Evolutionary conservation across 2,329 filamentous ascomycete genomes (phyloP).

Genomic region (Cladobotryum protrusum): DNA sequence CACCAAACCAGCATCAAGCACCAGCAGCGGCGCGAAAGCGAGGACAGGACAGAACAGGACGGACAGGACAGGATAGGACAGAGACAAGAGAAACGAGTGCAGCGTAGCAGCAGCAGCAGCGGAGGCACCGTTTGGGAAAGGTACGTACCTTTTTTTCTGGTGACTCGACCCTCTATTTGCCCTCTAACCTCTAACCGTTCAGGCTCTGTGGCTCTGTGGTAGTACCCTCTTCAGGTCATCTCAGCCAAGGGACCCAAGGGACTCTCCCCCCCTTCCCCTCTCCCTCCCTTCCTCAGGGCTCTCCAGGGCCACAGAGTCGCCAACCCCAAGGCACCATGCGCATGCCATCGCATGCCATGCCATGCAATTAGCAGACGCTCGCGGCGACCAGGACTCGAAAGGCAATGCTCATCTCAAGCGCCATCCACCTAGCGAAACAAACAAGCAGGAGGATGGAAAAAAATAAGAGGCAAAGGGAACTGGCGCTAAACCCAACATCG

Average conservation of each 20-base stretch:
- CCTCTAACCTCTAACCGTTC: no score
- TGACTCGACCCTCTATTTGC: no score
- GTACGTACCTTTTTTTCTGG: no score
- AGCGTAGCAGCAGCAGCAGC: slow-evolving; percentile 16
- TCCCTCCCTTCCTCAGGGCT: no score
- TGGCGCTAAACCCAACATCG: slow-evolving; percentile 31
- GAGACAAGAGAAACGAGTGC: slow-evolving; percentile 17
- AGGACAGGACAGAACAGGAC: neutral
- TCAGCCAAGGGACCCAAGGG: no score
- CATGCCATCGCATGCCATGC: no score
- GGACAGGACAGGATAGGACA: slow-evolving; percentile 10
- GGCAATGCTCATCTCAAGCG: slow-evolving; percentile 7
- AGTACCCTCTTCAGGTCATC: no score
- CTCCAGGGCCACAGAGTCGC: no score
- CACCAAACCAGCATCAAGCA: slow-evolving; percentile 7
- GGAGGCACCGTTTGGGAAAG: no score
- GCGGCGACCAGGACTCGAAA: neutral
- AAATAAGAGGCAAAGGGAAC: slow-evolving; percentile 15
- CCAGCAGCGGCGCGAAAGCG: slow-evolving; percentile 4
- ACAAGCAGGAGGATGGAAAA: neutral
- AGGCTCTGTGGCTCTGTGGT: no score
- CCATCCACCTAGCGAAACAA: neutral
- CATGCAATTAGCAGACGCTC: neutral
- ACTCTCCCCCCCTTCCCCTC: no score
- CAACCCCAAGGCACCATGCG: no score